These are phyloP conservation scores for Jackrogersella minutella DNA, from an alignment of 495 filamentous ascomycete species.

Conservation along the genomic window DNA sequence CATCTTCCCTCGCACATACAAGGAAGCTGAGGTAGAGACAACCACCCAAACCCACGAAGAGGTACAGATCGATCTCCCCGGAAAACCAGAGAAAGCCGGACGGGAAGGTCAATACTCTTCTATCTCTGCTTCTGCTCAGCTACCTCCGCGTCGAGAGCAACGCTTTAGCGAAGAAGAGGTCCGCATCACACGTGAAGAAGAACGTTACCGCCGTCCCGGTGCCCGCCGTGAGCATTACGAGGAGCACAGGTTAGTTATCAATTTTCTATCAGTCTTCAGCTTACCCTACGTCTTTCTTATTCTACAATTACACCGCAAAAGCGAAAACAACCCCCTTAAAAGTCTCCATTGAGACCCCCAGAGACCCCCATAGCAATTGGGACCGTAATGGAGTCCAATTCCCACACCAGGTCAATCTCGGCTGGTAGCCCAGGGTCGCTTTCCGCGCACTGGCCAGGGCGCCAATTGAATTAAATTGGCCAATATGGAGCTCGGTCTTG, in stretches of 20 bases:
- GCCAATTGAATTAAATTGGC: slow-evolving; percentile 33
- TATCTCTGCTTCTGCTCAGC: slow-evolving; percentile 64
- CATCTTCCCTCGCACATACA: slow-evolving; percentile 99
- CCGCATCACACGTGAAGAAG: slow-evolving; percentile 73
- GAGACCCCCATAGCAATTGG: neutral
- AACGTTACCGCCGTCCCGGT: slow-evolving; percentile 70
- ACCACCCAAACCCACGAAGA: slow-evolving; percentile 81
- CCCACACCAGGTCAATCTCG: slow-evolving; percentile 12
- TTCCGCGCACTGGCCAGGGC: slow-evolving; percentile 13
- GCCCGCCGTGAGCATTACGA: slow-evolving; percentile 63
- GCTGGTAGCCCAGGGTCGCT: slow-evolving; percentile 1
- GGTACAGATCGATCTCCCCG: slow-evolving; percentile 84
- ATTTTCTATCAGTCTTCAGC: slow-evolving; percentile 5
- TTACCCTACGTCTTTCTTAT: too few relatives aligned
- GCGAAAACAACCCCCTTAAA: neutral
- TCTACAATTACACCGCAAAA: neutral
- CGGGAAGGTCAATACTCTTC: slow-evolving; percentile 88
- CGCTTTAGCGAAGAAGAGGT: slow-evolving; percentile 83
- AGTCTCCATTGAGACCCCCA: too few relatives aligned
- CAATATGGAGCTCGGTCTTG: slow-evolving; percentile 19
- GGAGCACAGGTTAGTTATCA: slow-evolving; percentile 53
- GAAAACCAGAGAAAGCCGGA: slow-evolving; percentile 71
- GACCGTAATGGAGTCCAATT: neutral
- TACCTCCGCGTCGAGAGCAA: slow-evolving; percentile 71
- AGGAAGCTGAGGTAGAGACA: slow-evolving; percentile 85